phyloP scores from a whole-genome alignment of 2,329 filamentous ascomycete species.

The Aspergillus brunneoviolaceus region DNA sequence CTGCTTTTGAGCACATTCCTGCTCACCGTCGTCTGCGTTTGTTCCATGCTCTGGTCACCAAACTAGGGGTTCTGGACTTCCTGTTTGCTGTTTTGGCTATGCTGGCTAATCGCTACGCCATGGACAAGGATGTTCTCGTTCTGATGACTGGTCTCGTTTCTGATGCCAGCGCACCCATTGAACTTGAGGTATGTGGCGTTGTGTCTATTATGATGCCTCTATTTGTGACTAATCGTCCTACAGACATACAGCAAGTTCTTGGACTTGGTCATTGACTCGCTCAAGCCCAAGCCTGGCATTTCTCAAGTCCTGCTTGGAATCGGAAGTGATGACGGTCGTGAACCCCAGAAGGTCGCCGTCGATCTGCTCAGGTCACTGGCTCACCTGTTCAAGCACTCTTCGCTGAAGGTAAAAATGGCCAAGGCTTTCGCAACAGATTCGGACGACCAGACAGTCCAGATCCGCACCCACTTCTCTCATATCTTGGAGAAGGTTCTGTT shows the following conservation, averaged over 20 bases:
- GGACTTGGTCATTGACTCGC: conserved; percentile 70
- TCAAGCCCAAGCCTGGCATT: conserved; percentile 71
- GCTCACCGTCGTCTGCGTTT: conserved; percentile 77
- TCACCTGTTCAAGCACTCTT: conserved; percentile 42
- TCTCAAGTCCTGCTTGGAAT: conserved; percentile 70
- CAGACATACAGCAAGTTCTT: conserved; percentile 75
- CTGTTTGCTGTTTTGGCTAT: conserved; percentile 84
- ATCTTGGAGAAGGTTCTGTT: conserved; percentile 65
- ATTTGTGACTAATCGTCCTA: conserved; percentile 15
- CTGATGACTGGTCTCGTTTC: conserved; percentile 74
- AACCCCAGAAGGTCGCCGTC: conserved; percentile 42
- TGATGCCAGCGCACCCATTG: conserved; percentile 70
- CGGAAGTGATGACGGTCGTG: conserved; percentile 50
- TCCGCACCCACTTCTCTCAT: conserved; percentile 67
- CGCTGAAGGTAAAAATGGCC: conserved; percentile 41
- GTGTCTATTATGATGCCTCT: background rate
- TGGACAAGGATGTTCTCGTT: conserved; percentile 69
- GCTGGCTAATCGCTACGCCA: conserved; percentile 83
- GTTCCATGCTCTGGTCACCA: conserved; percentile 81
- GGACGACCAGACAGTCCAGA: conserved; percentile 61
- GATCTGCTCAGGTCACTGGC: conserved; percentile 44
- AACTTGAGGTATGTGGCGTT: conserved; percentile 54
- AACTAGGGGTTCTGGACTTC: conserved; percentile 81
- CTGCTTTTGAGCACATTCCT: conserved; percentile 94
- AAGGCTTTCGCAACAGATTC: conserved; percentile 37